Evolutionary conservation across 202 grass and related monocot species (phyloP), one percentile per base, ranked within the genome.

Genomic region (Digitaria exilis): DNA sequence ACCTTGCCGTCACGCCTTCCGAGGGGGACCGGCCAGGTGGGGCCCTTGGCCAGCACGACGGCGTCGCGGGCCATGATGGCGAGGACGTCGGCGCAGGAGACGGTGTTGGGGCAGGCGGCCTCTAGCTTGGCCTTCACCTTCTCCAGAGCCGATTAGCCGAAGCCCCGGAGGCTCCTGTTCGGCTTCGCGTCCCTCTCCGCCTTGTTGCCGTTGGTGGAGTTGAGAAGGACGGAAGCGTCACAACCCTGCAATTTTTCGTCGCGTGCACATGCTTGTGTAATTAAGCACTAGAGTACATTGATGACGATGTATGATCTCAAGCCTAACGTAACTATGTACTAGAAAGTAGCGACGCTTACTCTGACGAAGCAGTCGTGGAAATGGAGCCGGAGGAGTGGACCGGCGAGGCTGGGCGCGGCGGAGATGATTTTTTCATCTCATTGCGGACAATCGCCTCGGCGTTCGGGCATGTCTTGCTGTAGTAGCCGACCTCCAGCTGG

Each of bases 181-280:
- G 93, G 90, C 21, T 29, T 32, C 2, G 90, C 90, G 29, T 90
- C 90, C 37, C 13, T 87, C 88, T 95, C 93, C 0, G 93, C 93
- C 17, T 11, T 0, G 63, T 71, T 85, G 21, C 63, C 52, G 2
- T 18, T 34, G 22, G 43, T 84, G 16, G 93, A 85, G 60, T 90
- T 58, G 30, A 95, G 69, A 37, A 95, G 82, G 18, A 95, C 88
- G 0, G 93, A 96, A 1, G 85, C 93, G 32, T 96, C 93, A 62
- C 93, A 92, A 8, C 90, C 93, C 93, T 92, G 71, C 11, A 4
- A 85, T 7, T 48, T 29, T 42, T 21, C 3, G 61, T 18, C 18
- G 1, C 18, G 25, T 41, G 17, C 18, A 77, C 14, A 62, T 31
- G 22, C 11, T 34, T 9, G n/a, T n/a, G 0, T 71, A 5, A n/a